Base-by-base conservation (phyloP, 139 green algal genomes). In the Raphidocelis subcapitata region DNA sequence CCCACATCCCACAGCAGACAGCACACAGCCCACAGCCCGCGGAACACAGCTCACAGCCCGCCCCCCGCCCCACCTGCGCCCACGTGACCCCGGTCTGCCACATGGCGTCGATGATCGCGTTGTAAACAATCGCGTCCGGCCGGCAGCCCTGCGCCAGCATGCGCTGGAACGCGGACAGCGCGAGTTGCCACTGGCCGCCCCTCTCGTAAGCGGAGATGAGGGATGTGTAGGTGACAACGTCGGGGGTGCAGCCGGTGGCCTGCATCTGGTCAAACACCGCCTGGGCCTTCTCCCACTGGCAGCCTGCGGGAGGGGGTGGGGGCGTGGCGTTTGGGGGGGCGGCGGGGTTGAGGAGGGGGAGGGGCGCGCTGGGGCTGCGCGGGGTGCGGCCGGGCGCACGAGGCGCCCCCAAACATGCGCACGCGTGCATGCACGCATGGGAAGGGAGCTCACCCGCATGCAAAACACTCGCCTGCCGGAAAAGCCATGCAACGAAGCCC, bases 141-240 rank as follows among this genome's bases (percentile, higher is more conserved):
- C 72, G 77, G 82, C 84, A 92, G 65, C 85, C 70, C 24, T 75
- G 55, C n/a, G 55, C n/a, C 1, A 81, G 71, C 87, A 92, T 92
- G 47, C 82, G 74, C 24, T 86, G 62, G 62, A 88, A 92, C 8
- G 76, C 80, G 16, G 76, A 32, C 54, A 94, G 77, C 15, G 86
- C 87, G 35, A 76, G 73, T 51, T 77, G 80, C 89, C 89, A 94
- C 67, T 92, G 83, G 2, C 85, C 86, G 5, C 85, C 82, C 21
- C 87, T 82, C 57, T 94, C 91, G 56, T 87, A 93, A 0, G 90
- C 89, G 24, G 75, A 87, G 73, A 97, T 94, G 3, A 97, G 83
- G 5, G 88, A 87, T 1, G 88, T 94, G 84, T 93, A 96, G 0
- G 93, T 96, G 36, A 97, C 91, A 16, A 93, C 84, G 67, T 97